These are phyloP conservation scores for Trichoderma sp. DNA, from an alignment of 2,329 filamentous ascomycete genomes.

Conservation along the genomic window DNA sequence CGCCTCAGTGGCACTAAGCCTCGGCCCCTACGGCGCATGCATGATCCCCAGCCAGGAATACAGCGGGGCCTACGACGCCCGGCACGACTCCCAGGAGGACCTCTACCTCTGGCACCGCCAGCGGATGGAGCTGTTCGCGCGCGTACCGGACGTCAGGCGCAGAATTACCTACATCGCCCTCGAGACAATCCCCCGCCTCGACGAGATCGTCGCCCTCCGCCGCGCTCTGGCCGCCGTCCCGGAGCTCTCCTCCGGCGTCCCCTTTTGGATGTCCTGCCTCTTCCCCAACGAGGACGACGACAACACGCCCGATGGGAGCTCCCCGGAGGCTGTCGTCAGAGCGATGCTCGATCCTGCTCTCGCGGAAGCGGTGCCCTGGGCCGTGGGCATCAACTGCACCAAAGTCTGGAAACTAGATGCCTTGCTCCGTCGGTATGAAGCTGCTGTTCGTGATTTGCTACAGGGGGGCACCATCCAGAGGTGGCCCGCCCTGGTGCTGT, in stretches of 20 bases:
- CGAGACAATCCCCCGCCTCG: constrained; percentile 65
- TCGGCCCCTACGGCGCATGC: constrained; percentile 68
- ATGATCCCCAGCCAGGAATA: constrained; percentile 70
- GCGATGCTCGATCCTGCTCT: constrained; percentile 43
- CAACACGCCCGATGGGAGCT: constrained; percentile 59
- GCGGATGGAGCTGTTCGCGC: constrained; percentile 54
- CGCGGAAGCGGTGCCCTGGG: constrained; percentile 52
- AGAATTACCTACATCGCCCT: constrained; percentile 60
- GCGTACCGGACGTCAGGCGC: constrained; percentile 42
- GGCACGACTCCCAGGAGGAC: constrained; percentile 47
- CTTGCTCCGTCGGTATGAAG: constrained; percentile 59
- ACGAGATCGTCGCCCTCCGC: constrained; percentile 63
- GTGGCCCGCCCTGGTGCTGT: constrained; percentile 62
- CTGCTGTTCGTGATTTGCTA: constrained; percentile 46
- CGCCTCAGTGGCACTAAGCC: constrained; percentile 56
- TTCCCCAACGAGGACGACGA: constrained; percentile 58
- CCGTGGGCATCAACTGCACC: constrained; percentile 69
- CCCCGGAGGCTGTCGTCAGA: constrained; percentile 40
- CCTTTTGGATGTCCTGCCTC: constrained; percentile 65
- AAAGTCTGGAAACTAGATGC: constrained; percentile 63
- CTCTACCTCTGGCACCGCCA: constrained; percentile 61
- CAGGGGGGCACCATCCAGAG: constrained; percentile 38
- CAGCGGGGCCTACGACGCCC: constrained; percentile 59
- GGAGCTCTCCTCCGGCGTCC: constrained; percentile 33
- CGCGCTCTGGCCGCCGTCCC: constrained; percentile 43